A percentile compares a stretch with the other conserved stretches of the same genome.
Conservation (phyloP, 371 early-diverging fungal genomes). For the Mucor lusitanicus region DNA sequence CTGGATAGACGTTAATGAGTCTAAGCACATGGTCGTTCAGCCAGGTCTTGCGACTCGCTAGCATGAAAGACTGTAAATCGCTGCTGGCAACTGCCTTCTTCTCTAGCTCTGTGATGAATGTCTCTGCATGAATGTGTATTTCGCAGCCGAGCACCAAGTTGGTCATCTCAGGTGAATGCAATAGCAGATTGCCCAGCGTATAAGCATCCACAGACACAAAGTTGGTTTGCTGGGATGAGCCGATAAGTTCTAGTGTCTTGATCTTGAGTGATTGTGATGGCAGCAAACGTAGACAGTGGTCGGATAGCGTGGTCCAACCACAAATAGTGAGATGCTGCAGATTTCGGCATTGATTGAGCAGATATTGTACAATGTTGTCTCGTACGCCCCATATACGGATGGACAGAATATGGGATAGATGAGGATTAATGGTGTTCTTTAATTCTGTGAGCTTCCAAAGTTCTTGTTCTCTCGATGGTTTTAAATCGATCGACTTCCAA, state of each 20-base stretch:
- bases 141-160: slow-evolving; percentile 23
- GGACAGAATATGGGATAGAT: slow-evolving; percentile 25
- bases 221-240: slow-evolving; percentile 16
- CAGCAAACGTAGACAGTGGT: slow-evolving; percentile 25
- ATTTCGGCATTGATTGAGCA: slow-evolving; percentile 28
- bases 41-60: slow-evolving; percentile 25
- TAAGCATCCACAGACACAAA: slow-evolving; percentile 35
- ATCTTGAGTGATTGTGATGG: slow-evolving; percentile 19
- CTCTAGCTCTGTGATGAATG: slow-evolving; percentile 26
- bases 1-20: slow-evolving; percentile 12
- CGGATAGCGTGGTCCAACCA: slow-evolving; percentile 40
- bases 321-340: slow-evolving; percentile 25
- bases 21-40: slow-evolving; percentile 16
- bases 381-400: slow-evolving; percentile 32
- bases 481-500: slow-evolving; percentile 15
- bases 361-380: slow-evolving; percentile 31
- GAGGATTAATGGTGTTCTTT: slow-evolving; percentile 19
- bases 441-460: slow-evolving; percentile 28
- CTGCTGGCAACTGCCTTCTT: background rate
- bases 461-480: background rate
- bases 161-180: slow-evolving; percentile 27
- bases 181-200: slow-evolving; percentile 23
- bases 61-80: slow-evolving; percentile 3
- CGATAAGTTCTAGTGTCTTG: slow-evolving; percentile 20
- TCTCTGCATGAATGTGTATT: slow-evolving; percentile 34